Percentiles rank a stretch among this genome's conserved stretches.
These are phyloP conservation scores for Kodamaea leandrae DNA, from an alignment of 805 yeast species.

Conservation along the genomic window DNA sequence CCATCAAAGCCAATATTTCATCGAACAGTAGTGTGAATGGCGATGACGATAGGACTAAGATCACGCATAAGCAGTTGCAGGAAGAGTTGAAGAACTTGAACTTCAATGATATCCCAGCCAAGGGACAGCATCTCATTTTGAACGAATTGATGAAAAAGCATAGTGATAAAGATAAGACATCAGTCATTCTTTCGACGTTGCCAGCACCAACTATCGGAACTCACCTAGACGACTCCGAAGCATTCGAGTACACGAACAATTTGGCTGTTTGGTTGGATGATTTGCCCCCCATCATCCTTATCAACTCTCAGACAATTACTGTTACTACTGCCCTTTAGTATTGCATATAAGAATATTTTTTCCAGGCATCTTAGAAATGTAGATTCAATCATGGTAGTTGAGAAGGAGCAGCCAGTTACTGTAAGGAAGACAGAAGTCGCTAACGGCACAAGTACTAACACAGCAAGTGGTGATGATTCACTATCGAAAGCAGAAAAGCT, in stretches of 20 bases:
- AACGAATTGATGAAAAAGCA: slow-evolving; percentile 76
- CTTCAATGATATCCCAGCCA: slow-evolving; percentile 87
- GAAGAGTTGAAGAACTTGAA: slow-evolving; percentile 41
- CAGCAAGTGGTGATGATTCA: slow-evolving; percentile 11
- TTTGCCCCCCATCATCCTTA: slow-evolving; percentile 76
- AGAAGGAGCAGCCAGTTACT: slow-evolving; percentile 2
- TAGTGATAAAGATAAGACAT: slow-evolving; percentile 54
- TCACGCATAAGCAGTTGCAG: slow-evolving; percentile 36
- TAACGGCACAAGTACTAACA: slow-evolving; percentile 15
- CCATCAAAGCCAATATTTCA: neutral
- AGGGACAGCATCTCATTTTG: slow-evolving; percentile 83
- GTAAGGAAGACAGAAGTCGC: slow-evolving; percentile 3
- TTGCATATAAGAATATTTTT: neutral
- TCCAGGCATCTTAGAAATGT: neutral
- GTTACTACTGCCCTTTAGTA: slow-evolving; percentile 83
- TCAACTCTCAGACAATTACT: slow-evolving; percentile 92
- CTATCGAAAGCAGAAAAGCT: slow-evolving; percentile 33
- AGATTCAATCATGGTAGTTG: slow-evolving; percentile 1
- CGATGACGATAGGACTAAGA: slow-evolving; percentile 12
- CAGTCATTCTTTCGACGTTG: slow-evolving; percentile 79
- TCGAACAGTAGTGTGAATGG: slow-evolving; percentile 8
- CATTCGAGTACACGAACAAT: slow-evolving; percentile 72
- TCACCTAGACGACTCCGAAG: slow-evolving; percentile 63
- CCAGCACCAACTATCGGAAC: slow-evolving; percentile 89
- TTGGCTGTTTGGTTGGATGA: slow-evolving; percentile 78